Evolutionary conservation across 352 stramenopile species (phyloP), one percentile per base, ranked within the genome.

Genomic region (Pythium grandisporangium): DNA sequence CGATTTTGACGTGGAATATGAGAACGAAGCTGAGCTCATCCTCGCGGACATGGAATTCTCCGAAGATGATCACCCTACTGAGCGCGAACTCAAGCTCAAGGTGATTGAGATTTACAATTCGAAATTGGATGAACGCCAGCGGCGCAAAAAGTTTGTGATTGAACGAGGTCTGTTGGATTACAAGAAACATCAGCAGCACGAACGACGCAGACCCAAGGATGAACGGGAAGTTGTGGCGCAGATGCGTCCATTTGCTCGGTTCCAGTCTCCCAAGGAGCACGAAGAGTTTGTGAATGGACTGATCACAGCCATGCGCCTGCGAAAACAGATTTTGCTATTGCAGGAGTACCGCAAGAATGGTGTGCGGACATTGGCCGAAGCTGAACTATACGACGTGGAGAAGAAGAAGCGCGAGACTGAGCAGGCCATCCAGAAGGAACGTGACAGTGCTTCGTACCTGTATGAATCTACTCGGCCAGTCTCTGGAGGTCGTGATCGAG

Each of bases 1-100:
- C 8, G 95, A 98, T 51, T 98, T 98, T 72, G 96, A 99, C 48
- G 85, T 98, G 26, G 96, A 99, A 70, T 97, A 96, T 62, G 91
- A 98, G 43, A 98, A 99, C 50, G 94, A 98, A 37, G 95, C 95
- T 2, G 96, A 99, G 65, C 42, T 96, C 37, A 87, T 97, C 25
- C 56, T 99, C 20, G 88, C 89, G 6, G 95, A 98, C 60, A 98
- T 99, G 85, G 93, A 98, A 47, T 83, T 90, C 16, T 73, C 84
- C 7, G 93, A 98, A n/a, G 76, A 75, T 30, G 78, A 95, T 42
- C 76, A 94, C 44, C 67, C 78, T n/a, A 80, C 70, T 10, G 86
- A 98, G 57, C 69, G 74, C 29, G 76, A 96, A 51, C 69, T 98
- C 36, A 99, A 99, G 65, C 61, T 98, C 27, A 85, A 97, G 52